A percentile compares a stretch with the other conserved stretches of the same genome.
phyloP scores from a whole-genome alignment of 106 monocot species.

The Acorus calamus region DNA sequence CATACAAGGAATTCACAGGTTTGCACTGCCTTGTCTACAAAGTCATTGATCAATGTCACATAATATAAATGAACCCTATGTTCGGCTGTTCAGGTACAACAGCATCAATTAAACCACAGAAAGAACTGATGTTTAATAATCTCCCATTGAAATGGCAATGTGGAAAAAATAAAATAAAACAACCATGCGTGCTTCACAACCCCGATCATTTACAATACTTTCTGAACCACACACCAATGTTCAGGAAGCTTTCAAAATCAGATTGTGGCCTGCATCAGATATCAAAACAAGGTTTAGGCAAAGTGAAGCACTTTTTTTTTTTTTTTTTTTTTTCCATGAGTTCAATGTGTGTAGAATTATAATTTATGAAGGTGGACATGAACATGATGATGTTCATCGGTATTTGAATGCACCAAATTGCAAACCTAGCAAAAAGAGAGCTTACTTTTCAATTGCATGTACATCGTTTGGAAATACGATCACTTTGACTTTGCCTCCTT shows the following conservation, averaged over 20 bases:
- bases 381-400: neutral
- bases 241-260: conserved; percentile 89
- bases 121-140: too few relatives aligned
- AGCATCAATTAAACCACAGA: too few relatives aligned
- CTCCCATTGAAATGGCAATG: too few relatives aligned
- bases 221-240: conserved; percentile 93
- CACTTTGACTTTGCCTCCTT: conserved; percentile 70
- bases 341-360: too few relatives aligned
- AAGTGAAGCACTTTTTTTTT: neutral
- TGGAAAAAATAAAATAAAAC: too few relatives aligned
- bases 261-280: conserved; percentile 74
- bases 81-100: too few relatives aligned
- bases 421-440: neutral
- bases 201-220: conserved; percentile 39
- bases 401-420: neutral
- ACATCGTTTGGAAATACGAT: conserved; percentile 84
- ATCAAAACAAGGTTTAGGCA: conserved; percentile 1
- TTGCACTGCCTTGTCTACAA: too few relatives aligned
- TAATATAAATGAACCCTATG: too few relatives aligned
- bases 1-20: too few relatives aligned
- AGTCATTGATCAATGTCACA: too few relatives aligned
- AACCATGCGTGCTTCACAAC: too few relatives aligned
- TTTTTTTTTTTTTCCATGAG: too few relatives aligned
- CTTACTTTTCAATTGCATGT: conserved; percentile 73
- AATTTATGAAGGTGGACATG: neutral